Percentiles rank a stretch among this genome's conserved stretches.
Conservation (phyloP, 2,329 filamentous ascomycete genomes). For the Leptographium flavum region DNA sequence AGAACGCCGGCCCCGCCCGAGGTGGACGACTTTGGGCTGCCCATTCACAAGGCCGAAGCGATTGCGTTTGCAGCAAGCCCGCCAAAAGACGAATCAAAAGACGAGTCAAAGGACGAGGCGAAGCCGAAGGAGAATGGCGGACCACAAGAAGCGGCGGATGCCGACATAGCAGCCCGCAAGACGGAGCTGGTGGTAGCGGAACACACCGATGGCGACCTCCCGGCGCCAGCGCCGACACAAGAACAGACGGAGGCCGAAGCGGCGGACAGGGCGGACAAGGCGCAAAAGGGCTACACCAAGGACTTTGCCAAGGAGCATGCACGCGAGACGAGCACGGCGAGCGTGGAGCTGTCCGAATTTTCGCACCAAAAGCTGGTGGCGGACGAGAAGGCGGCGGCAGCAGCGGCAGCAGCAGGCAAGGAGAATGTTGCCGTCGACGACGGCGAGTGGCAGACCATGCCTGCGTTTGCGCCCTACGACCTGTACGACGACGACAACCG, state of each 20-base stretch:
- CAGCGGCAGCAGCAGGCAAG: too few relatives aligned
- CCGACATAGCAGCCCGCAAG: neutral
- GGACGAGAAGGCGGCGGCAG: too few relatives aligned
- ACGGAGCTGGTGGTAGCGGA: neutral
- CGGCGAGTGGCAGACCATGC: conserved; percentile 87
- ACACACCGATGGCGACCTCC: conserved; percentile 3
- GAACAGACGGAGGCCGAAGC: conserved; percentile 4
- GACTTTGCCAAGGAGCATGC: conserved; percentile 17
- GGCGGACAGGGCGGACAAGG: neutral
- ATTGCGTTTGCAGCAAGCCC: conserved; percentile 17
- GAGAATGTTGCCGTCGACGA: conserved; percentile 44
- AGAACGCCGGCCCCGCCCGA: conserved; percentile 26
- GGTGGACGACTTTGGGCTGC: conserved; percentile 59
- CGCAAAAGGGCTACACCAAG: conserved; percentile 6
- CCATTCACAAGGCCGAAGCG: conserved; percentile 31
- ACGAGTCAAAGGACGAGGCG: neutral
- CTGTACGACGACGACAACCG: conserved; percentile 91
- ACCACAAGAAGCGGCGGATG: conserved; percentile 7
- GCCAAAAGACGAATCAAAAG: too few relatives aligned
- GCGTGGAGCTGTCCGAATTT: conserved; percentile 57
- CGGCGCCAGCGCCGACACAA: conserved; percentile 14
- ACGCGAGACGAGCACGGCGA: conserved; percentile 25
- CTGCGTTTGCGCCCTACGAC: conserved; percentile 80
- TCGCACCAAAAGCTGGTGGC: conserved; percentile 70
- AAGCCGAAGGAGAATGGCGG: conserved; percentile 5